Percentiles rank a stretch among this genome's conserved stretches.
Conservation (phyloP, 306 rosid species). For the Macrotyloma uniflorum region DNA sequence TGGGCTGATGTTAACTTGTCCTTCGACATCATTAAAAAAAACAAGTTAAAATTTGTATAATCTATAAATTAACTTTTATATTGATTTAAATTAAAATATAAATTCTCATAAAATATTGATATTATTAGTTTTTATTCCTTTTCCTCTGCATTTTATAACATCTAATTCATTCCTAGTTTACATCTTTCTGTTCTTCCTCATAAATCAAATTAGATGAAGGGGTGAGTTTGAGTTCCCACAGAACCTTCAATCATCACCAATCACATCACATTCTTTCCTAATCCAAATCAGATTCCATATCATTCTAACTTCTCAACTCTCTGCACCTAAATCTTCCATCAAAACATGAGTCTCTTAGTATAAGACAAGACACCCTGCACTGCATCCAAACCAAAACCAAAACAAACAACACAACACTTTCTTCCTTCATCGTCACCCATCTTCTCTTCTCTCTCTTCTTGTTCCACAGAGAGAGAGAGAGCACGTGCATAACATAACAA, state of each 20-base stretch:
- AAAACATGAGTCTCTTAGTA: not conserved
- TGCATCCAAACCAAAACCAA: not conserved
- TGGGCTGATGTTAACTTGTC: too few species aligned
- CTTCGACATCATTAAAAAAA: too few species aligned
- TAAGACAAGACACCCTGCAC: not conserved
- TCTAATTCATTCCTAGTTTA: too few species aligned
- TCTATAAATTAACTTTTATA: too few species aligned
- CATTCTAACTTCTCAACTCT: not conserved
- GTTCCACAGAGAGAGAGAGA: not conserved
- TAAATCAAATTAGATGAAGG: conserved; percentile 3
- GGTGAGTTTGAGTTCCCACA: not conserved
- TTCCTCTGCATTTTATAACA: too few species aligned
- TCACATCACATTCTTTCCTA: not conserved
- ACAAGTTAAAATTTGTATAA: too few species aligned
- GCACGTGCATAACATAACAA: not conserved
- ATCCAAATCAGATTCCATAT: not conserved
- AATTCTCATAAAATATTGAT: too few species aligned
- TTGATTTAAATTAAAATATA: too few species aligned
- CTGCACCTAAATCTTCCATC: not conserved
- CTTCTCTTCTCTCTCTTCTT: not conserved
- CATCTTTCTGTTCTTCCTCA: not conserved
- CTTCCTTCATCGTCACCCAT: not conserved
- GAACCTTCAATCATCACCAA: conserved; percentile 15
- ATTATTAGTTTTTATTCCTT: too few species aligned
- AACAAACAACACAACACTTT: not conserved